A percentile compares a stretch with the other conserved stretches of the same genome.
These are phyloP conservation scores for Xylariaceae sp. DNA, from an alignment of 2,329 filamentous ascomycete species.

Conservation along the genomic window DNA sequence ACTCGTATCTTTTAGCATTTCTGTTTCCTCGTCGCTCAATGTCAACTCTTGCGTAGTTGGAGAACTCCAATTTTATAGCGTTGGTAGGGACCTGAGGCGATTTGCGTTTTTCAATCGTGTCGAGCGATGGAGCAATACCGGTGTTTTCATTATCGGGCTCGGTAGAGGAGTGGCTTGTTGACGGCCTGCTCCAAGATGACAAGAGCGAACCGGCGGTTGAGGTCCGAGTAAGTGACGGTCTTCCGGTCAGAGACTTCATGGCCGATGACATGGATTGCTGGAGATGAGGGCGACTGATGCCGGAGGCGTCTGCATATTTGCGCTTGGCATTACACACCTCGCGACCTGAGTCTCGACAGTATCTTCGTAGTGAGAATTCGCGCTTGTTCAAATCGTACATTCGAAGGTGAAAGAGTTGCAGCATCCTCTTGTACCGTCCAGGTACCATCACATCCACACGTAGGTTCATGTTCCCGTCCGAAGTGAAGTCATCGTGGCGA, in stretches of 20 bases:
- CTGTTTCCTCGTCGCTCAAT: conserved; percentile 65
- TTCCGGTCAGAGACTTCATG: conserved; percentile 39
- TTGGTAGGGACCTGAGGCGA: conserved; percentile 58
- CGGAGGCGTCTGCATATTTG: conserved; percentile 56
- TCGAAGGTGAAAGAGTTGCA: conserved; percentile 83
- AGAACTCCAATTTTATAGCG: conserved; percentile 86
- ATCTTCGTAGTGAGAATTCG: conserved; percentile 86
- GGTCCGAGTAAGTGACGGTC: conserved; percentile 32
- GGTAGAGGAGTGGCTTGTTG: conserved; percentile 32
- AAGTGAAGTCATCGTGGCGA: conserved; percentile 82
- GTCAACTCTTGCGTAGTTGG: conserved; percentile 92
- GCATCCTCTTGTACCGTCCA: conserved; percentile 61
- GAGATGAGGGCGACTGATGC: conserved; percentile 33
- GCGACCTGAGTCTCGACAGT: conserved; percentile 87
- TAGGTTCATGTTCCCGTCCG: conserved; percentile 95
- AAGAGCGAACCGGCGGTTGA: conserved; percentile 30
- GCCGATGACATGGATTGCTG: conserved; percentile 46
- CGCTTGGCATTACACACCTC: conserved; percentile 85
- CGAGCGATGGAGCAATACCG: conserved; percentile 15
- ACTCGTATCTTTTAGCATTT: conserved; percentile 74
- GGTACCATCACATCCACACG: conserved; percentile 75
- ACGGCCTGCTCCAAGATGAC: conserved; percentile 27
- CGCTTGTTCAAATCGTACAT: conserved; percentile 87
- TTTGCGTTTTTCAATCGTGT: conserved; percentile 28
- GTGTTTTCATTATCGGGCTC: conserved; percentile 25